Evolutionary conservation across 345 rosid genomes (phyloP), one percentile per base, ranked within the genome.

Genomic region (Euphorbia peplus): DNA sequence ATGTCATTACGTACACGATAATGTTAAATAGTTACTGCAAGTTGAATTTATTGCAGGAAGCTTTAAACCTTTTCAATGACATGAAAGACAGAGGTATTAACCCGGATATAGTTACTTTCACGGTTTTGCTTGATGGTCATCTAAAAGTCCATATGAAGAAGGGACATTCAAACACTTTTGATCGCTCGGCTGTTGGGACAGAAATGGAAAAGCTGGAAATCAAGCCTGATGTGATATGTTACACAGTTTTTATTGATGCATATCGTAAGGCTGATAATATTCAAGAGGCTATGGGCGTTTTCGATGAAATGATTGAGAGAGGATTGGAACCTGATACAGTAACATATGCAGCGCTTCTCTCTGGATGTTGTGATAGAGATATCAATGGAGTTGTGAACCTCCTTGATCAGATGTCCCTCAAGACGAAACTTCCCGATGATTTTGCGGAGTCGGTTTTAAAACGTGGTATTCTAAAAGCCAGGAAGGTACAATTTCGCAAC

Each of bases 1-100:
- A 86, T 78, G 32, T 86, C 47, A 52, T 73, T 76, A 77, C 81
- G 3, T 92, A 84, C 80, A 90, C 88, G 1, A 82, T 74, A 22
- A 86, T 92, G 95, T 87, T 90, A 59, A 67, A 74, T 52, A 75
- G 86, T 15, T 90, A 87, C 70, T 90, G 89, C 63, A 85, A 75
- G 72, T 35, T 62, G 21, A 80, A 83, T 57, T 58, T 71, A 74
- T 74, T 84, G 68, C 71, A 11, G 32, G 81, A 82, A 71, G 91
- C 86, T 16, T 26, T 22, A 63, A 28, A 52, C 78, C 83, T 90
- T 72, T 83, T 87, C 41, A 63, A 55, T 55, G 80, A 78, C 62
- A 90, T 90, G 92, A 83, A 82, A 73, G 69, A 73, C 67, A 84
- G 78, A 80, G 88, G 92, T 54, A 72, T 87, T 32, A 74, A 69